A percentile compares a stretch with the other conserved stretches of the same genome.
phyloP scores from a whole-genome alignment of 2,329 filamentous ascomycete genomes.

The Leptographium wingfieldii region DNA sequence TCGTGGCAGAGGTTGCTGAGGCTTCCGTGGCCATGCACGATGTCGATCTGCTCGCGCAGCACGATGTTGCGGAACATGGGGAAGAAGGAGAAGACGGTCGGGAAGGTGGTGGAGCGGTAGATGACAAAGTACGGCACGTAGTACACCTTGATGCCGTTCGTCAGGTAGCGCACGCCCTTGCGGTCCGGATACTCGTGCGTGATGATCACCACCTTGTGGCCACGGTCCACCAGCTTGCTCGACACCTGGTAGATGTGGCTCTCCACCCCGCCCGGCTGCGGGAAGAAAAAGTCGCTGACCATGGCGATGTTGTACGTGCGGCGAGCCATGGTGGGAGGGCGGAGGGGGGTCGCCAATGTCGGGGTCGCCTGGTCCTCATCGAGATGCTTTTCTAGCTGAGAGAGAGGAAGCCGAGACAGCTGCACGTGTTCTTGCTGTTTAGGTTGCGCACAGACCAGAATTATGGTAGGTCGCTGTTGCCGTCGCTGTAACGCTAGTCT shows the following conservation, averaged over 20 bases:
- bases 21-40: constrained; percentile 94
- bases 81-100: constrained; percentile 97
- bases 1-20: constrained; percentile 90
- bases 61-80: constrained; percentile 95
- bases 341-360: background rate
- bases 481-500: too few relatives aligned
- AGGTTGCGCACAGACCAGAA: too few relatives aligned
- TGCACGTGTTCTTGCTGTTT: too few relatives aligned
- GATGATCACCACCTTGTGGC: constrained; percentile 95
- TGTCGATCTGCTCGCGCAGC: constrained; percentile 87
- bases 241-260: constrained; percentile 98
- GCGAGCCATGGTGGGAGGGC: constrained; percentile 30
- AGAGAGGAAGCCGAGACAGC: too few relatives aligned
- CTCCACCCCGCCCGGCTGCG: constrained; percentile 90
- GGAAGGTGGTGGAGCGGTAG: constrained; percentile 85
- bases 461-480: too few relatives aligned
- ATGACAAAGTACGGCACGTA: constrained; percentile 94
- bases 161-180: constrained; percentile 86
- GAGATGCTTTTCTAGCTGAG: too few relatives aligned
- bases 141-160: constrained; percentile 96
- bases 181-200: constrained; percentile 89
- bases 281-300: constrained; percentile 99
- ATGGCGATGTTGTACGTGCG: constrained; percentile 63
- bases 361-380: background rate
- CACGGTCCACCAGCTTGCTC: constrained; percentile 89